These are phyloP conservation scores for Salix udensis DNA, from an alignment of 345 rosid species.

Conservation along the genomic window DNA sequence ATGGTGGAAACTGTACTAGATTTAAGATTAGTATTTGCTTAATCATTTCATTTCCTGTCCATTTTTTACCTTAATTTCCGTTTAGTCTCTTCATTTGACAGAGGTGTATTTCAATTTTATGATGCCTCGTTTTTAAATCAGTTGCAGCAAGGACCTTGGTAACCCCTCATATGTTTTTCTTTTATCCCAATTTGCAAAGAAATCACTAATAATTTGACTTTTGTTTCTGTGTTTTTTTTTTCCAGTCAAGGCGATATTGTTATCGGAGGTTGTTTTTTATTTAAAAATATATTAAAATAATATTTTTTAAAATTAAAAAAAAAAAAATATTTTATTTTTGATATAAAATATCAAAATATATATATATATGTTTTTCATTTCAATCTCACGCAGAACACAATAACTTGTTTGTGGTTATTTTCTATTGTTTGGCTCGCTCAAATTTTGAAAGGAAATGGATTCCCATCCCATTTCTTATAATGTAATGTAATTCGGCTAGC, in stretches of 20 bases:
- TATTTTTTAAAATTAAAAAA: no score
- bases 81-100: not conserved
- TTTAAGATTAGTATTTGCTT: not conserved
- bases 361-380: no score
- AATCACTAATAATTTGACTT: not conserved
- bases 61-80: no score
- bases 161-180: not conserved
- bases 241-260: no score
- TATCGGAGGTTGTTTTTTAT: no score
- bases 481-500: not conserved
- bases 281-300: no score
- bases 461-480: not conserved
- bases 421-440: no score
- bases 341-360: no score
- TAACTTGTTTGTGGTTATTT: no score
- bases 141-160: not conserved
- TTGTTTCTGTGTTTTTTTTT: not conserved
- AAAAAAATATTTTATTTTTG: no score
- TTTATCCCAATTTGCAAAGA: not conserved
- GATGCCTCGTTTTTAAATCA: not conserved
- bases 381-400: no score
- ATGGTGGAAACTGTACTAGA: not conserved
- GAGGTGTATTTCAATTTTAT: not conserved
- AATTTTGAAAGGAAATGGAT: no score
- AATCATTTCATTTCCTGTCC: not conserved